Base-by-base conservation (phyloP, 441 rosid species). In the Populus hybrid region DNA sequence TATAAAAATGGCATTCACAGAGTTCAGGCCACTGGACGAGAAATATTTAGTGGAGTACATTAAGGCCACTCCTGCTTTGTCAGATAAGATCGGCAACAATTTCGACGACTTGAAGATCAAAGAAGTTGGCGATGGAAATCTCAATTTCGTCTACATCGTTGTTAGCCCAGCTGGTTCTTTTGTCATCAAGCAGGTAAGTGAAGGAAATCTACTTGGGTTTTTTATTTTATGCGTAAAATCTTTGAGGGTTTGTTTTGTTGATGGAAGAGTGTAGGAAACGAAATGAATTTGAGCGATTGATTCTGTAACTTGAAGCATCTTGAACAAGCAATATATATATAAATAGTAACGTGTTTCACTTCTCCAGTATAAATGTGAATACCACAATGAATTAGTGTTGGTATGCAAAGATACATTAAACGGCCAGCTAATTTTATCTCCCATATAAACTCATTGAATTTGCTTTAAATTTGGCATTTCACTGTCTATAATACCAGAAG, bases 81-180 rank as follows among this genome's bases (percentile, higher is more conserved):
- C 94, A 20, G 87, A 91, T 18, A 89, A 81, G 84, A 72, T 93
- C 21, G 92, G 91, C 4, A 77, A 84, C 74, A 84, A 81, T 69
- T 85, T 66, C 79, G 93, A 90, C 12, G 90, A 88, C 77, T 82
- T 92, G 85, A 74, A 86, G 64, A 87, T 90, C 74, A 88, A 87
- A 78, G 98, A 93, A 87, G 98, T 92, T 59, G 99, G 99, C 61
- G 99, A 95, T 81, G 99, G 98, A 72, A 93, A 92, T 74, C 93
- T 93, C 74, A 95, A 93, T 76, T 95, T 90, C 81, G 98, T 93
- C 77, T 92, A 81, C 91, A 88, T 95, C 78, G 88, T 95, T 29
- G 72, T 76, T 29, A 88, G 87, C 71, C 69, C 91, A 20, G 71
- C 88, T 72, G 98, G 91, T 21, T 93, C 97, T 23, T 78, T 95